Evolutionary conservation across 2,329 filamentous ascomycete species (phyloP).

Genomic region (Alternaria sp.): DNA sequence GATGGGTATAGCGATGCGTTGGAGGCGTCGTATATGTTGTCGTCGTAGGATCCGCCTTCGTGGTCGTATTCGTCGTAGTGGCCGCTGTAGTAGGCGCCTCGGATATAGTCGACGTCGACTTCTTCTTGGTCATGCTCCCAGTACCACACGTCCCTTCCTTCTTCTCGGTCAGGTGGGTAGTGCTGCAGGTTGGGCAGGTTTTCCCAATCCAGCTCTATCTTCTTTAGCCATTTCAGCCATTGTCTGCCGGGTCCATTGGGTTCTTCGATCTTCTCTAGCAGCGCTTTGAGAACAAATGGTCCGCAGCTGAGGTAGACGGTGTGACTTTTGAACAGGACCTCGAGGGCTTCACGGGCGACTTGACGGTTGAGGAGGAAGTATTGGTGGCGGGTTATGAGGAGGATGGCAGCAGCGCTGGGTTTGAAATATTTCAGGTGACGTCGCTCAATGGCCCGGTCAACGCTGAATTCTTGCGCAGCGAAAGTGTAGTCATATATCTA

Average conservation of each 20-base stretch:
- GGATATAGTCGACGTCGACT: slow-evolving; percentile 38
- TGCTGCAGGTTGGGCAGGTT: slow-evolving; percentile 42
- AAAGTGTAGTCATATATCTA: slow-evolving; percentile 44
- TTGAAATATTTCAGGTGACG: slow-evolving; percentile 42
- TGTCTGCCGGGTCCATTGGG: slow-evolving; percentile 29
- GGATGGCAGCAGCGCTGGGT: slow-evolving; percentile 39
- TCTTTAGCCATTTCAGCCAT: slow-evolving; percentile 41
- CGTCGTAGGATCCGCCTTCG: slow-evolving; percentile 43
- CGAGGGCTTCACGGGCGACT: slow-evolving; percentile 43
- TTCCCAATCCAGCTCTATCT: slow-evolving; percentile 44
- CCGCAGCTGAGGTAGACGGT: slow-evolving; percentile 44
- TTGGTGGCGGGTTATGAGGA: slow-evolving; percentile 44
- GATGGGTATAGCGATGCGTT: slow-evolving; percentile 36
- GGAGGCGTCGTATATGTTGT: slow-evolving; percentile 42
- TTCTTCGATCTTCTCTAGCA: slow-evolving; percentile 38
- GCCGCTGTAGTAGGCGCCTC: slow-evolving; percentile 30
- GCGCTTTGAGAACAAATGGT: slow-evolving; percentile 41
- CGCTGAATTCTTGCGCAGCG: slow-evolving; percentile 29
- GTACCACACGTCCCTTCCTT: slow-evolving; percentile 33
- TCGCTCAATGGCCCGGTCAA: slow-evolving; percentile 41
- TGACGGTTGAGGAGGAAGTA: slow-evolving; percentile 44
- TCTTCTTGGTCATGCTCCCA: slow-evolving; percentile 32
- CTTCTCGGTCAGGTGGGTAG: slow-evolving; percentile 39
- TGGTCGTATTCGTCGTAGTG: slow-evolving; percentile 46
- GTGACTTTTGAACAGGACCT: slow-evolving; percentile 44